These are phyloP conservation scores for Mollisiaceae sp. DNA, from an alignment of 2,329 filamentous ascomycete genomes.

Conservation along the genomic window DNA sequence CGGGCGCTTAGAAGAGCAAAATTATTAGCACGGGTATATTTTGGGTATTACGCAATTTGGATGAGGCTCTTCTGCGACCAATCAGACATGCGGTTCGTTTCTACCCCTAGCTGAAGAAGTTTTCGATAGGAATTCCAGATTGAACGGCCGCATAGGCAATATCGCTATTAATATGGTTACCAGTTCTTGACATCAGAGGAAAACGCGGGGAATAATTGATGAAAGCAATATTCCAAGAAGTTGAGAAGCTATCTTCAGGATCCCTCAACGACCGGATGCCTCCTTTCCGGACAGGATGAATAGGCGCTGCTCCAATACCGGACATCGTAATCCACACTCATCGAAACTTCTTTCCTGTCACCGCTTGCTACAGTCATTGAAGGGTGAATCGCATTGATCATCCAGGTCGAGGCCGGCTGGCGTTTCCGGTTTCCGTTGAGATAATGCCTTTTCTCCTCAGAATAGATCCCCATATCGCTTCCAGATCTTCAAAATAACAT, in stretches of 20 bases:
- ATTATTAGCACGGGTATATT: constrained; percentile 11
- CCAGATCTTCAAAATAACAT: neutral
- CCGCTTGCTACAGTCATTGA: constrained; percentile 5
- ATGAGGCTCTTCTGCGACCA: constrained; percentile 9
- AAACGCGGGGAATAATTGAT: constrained; percentile 1
- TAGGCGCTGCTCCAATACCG: constrained; percentile 6
- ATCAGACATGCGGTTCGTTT: constrained; percentile 1
- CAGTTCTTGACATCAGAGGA: neutral
- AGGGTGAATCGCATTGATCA: constrained; percentile 4
- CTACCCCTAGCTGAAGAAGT: neutral
- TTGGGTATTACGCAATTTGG: constrained; percentile 5
- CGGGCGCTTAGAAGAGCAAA: constrained; percentile 10
- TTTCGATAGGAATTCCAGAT: constrained; percentile 5
- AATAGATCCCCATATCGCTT: neutral
- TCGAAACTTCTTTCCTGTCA: constrained; percentile 4
- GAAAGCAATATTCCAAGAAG: constrained; percentile 6
- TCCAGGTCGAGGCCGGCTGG: constrained; percentile 3
- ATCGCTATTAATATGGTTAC: constrained; percentile 7
- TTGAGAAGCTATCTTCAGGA: neutral
- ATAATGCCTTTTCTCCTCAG: neutral
- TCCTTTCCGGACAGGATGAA: constrained; percentile 1
- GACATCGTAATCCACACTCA: neutral
- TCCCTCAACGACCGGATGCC: neutral
- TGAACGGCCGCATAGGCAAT: neutral
- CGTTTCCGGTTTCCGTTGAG: constrained; percentile 1